phyloP scores from a whole-genome alignment of 1,284 basidiomycete species.

The Jaminaea rosea region DNA sequence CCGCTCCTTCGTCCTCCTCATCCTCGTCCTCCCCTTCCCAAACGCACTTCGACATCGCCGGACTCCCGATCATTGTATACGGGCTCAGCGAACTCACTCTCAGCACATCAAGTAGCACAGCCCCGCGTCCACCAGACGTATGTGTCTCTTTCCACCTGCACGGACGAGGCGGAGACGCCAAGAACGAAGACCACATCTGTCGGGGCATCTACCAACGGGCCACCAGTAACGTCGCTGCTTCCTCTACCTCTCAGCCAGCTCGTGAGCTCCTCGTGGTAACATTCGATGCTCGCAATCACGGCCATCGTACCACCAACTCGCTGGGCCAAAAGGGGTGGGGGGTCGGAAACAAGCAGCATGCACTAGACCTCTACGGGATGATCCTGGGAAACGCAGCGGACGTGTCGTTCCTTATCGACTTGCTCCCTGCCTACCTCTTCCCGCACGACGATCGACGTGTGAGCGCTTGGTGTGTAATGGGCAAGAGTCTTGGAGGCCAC shows the following conservation, averaged over 20 bases:
- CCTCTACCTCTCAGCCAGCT: too few species aligned
- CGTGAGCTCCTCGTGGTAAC: constrained; percentile 43
- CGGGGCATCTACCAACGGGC: constrained; percentile 30
- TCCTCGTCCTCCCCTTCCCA: constrained; percentile 9
- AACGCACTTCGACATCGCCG: constrained; percentile 24
- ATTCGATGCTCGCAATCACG: constrained; percentile 49
- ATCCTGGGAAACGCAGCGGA: constrained; percentile 57
- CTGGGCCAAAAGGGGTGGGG: constrained; percentile 45
- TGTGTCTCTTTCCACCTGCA: constrained; percentile 39
- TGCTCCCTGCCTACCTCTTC: constrained; percentile 67
- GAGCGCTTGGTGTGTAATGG: constrained; percentile 59
- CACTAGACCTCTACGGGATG: constrained; percentile 47
- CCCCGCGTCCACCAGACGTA: constrained; percentile 28
- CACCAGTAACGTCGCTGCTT: background rate
- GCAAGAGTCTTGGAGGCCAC: constrained; percentile 70
- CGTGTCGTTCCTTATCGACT: constrained; percentile 69
- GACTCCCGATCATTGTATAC: constrained; percentile 39
- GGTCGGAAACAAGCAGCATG: constrained; percentile 38
- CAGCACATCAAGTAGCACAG: constrained; percentile 15
- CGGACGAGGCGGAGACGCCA: constrained; percentile 34
- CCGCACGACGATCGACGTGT: constrained; percentile 61
- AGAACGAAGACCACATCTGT: constrained; percentile 32
- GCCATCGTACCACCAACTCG: constrained; percentile 38
- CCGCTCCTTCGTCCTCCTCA: background rate
- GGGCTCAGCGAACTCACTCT: constrained; percentile 35